Evolutionary conservation across 2,329 filamentous ascomycete species (phyloP).

Genomic region (Phialophora macrospora): DNA sequence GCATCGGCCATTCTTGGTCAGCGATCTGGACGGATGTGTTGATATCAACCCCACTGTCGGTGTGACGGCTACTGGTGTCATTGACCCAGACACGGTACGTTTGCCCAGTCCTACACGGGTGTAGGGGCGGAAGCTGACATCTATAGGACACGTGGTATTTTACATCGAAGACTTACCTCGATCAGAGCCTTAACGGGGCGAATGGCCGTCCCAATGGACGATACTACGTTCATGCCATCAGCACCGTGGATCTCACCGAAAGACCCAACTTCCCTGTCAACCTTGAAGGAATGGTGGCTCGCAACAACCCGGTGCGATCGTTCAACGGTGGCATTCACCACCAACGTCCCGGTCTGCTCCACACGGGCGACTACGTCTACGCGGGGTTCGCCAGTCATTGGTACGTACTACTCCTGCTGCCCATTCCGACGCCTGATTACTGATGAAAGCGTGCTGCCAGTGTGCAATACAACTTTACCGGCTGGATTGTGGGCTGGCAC

Average conservation of each 20-base stretch:
- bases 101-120: not conserved
- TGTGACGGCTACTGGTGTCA: conserved; percentile 57
- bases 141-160: conserved; percentile 54
- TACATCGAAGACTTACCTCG: conserved; percentile 56
- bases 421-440: not conserved
- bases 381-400: conserved; percentile 62
- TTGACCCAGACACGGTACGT: conserved; percentile 52
- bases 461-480: conserved; percentile 62
- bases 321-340: conserved; percentile 60
- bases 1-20: conserved; percentile 56
- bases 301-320: conserved; percentile 56
- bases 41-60: conserved; percentile 57
- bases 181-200: conserved; percentile 45
- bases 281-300: conserved; percentile 54
- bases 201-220: conserved; percentile 46
- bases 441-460: conserved; percentile 16
- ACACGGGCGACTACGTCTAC: conserved; percentile 56
- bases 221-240: conserved; percentile 50
- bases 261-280: conserved; percentile 54
- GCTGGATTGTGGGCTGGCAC: conserved; percentile 58
- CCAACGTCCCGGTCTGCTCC: conserved; percentile 57
- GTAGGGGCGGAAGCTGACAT: conserved; percentile 5
- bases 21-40: conserved; percentile 54
- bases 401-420: conserved; percentile 14
- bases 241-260: conserved; percentile 48